Conservation (phyloP, 805 yeast genomes). For the Candida verbasci region DNA sequence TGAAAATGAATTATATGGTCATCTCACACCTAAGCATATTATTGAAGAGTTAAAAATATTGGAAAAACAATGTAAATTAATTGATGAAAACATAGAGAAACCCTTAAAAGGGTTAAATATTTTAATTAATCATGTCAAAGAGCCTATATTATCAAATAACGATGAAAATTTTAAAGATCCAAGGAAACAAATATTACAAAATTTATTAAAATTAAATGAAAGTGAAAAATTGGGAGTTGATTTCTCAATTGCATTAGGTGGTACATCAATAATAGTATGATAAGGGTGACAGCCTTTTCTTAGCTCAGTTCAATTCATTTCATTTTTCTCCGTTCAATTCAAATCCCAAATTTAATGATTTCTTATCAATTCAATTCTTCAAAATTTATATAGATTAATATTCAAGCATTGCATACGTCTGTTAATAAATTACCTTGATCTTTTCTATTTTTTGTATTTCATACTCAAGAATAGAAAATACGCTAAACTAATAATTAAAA, state of each 20-base stretch:
- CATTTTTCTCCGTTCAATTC: no score
- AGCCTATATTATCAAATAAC: slow-evolving; percentile 31
- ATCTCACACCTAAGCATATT: slow-evolving; percentile 64
- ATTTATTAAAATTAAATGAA: slow-evolving; percentile 40
- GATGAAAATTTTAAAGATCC: slow-evolving; percentile 49
- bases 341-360: no score
- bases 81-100: slow-evolving; percentile 7
- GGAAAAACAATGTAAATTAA: slow-evolving; percentile 11
- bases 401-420: no score
- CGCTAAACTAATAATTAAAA: no score
- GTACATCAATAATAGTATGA: slow-evolving; percentile 35
- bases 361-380: no score
- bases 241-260: slow-evolving; percentile 54
- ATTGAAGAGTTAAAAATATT: slow-evolving; percentile 48
- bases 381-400: no score
- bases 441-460: no score
- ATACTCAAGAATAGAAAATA: no score
- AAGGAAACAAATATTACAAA: slow-evolving; percentile 45
- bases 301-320: no score
- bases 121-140: slow-evolving; percentile 44
- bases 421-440: no score
- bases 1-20: slow-evolving; percentile 63
- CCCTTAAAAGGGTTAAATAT: slow-evolving; percentile 44
- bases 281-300: no score
- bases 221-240: slow-evolving; percentile 36